Evolutionary conservation across 768 basidiomycete genomes (phyloP), one percentile per base, ranked within the genome.

Genomic region (Hydnum rufescens): DNA sequence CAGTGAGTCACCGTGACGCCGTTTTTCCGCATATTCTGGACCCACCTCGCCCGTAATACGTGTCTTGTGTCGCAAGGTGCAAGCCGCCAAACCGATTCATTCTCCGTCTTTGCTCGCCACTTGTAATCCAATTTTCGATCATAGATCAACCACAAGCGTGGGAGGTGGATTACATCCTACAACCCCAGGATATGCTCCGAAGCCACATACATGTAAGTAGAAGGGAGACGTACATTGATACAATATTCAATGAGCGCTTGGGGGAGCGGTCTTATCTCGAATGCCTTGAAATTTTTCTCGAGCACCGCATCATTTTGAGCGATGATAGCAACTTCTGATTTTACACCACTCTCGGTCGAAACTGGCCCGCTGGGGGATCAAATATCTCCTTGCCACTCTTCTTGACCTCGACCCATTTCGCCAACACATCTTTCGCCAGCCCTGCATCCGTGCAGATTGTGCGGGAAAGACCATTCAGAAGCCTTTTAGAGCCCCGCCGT

Each of bases 51-150:
- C 54, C 55, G 36, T 54, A 56, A 30, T 56, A 56, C 6, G 39
- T 36, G 4, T 36, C 54, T 30, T 56, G 55, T 16, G 42, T 26
- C 4, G 55, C 43, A 19, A 54, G 30, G 26, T 56, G 55, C 6
- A 56, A 39, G n/a, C 13, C 55, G 42, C 46, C 55, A 55, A 34
- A 19, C 6, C 19, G 50, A 53, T 44, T 56, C 55, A 26, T 56
- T 48, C 22, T 56, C 55, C 26, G 52, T 44, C 32, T 55, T 56
- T 5, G 6, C 44, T 31, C 55, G 55, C 55, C 55, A 56, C 22
- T 43, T 55, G 2, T 29, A 23, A 4, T 48, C 34, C 18, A 56
- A 28, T 29, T 42, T 48, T 22, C 5, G 25, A 26, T 56, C 42
- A 28, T 56, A 56, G 1, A 49, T 34, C 29, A 25, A 19, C 42